These are phyloP conservation scores for Meira nashicola DNA, from an alignment of 1,284 basidiomycete species.

Conservation along the genomic window DNA sequence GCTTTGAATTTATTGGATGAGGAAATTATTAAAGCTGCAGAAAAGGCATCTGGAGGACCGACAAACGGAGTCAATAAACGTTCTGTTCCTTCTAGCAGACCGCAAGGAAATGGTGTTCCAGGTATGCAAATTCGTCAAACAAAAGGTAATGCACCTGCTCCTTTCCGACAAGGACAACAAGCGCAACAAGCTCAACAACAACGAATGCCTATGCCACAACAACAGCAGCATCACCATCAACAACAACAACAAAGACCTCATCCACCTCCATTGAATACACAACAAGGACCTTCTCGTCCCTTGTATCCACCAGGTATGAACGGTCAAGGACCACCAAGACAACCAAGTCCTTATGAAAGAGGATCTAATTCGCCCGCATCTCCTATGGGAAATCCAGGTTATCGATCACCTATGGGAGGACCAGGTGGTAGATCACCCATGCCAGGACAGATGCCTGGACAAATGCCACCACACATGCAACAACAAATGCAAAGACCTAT, in stretches of 20 bases:
- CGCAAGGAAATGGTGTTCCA: slow-evolving; percentile 4
- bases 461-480: too few species aligned
- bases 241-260: not conserved
- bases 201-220: not conserved
- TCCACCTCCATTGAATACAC: too few species aligned
- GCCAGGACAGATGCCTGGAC: too few species aligned
- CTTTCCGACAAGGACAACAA: slow-evolving; percentile 6
- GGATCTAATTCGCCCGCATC: too few species aligned
- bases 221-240: slow-evolving; percentile 2
- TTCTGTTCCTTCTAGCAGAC: slow-evolving; percentile 1
- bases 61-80: not conserved
- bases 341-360: too few species aligned
- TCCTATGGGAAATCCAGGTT: too few species aligned
- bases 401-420: too few species aligned
- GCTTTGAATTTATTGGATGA: slow-evolving; percentile 52
- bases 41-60: slow-evolving; percentile 64
- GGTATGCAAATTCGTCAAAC: slow-evolving; percentile 4
- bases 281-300: too few species aligned
- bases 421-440: too few species aligned
- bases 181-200: slow-evolving; percentile 1
- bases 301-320: too few species aligned
- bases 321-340: too few species aligned
- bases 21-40: slow-evolving; percentile 56
- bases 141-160: slow-evolving; percentile 7
- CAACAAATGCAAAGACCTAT: too few species aligned